Evolutionary conservation across 495 filamentous ascomycete genomes (phyloP).

Genomic region (Hypoxylon crocopeplum): DNA sequence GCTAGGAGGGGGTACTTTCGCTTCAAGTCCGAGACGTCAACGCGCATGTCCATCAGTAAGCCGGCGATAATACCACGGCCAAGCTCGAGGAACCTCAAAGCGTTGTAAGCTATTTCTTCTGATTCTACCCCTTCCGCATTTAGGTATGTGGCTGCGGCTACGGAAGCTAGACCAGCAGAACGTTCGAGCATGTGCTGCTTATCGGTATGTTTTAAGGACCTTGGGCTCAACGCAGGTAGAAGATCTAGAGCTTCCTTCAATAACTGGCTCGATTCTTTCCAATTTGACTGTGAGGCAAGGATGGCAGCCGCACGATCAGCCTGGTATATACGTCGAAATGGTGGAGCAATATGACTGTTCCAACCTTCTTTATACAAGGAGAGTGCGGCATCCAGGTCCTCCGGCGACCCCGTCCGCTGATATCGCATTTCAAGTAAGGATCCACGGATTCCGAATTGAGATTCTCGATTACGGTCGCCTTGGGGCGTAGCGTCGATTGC

Average conservation of each 20-base stretch:
- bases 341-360: conserved; percentile 3
- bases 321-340: conserved; percentile 4
- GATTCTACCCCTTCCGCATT: conserved; percentile 14
- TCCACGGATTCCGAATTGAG: conserved; percentile 9
- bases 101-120: conserved; percentile 19
- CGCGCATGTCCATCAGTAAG: conserved; percentile 30
- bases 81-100: conserved; percentile 36
- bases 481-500: conserved; percentile 14
- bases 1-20: conserved; percentile 1
- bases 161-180: conserved; percentile 29
- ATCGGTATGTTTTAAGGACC: conserved; percentile 29
- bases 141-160: conserved; percentile 31
- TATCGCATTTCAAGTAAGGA: conserved; percentile 3
- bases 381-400: conserved; percentile 12
- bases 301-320: conserved; percentile 5
- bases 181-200: conserved; percentile 29
- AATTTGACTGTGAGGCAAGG: conserved; percentile 1
- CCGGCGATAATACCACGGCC: conserved; percentile 39
- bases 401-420: conserved; percentile 1
- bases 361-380: conserved; percentile 17
- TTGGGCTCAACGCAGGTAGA: conserved; percentile 25
- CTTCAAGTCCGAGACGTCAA: conserved; percentile 26
- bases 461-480: conserved; percentile 6
- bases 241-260: conserved; percentile 21
- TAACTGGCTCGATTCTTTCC: conserved; percentile 9